A percentile compares a stretch with the other conserved stretches of the same genome.
phyloP scores from a whole-genome alignment of 2,329 filamentous ascomycete species.

The Thermothelomyces thermophilus region DNA sequence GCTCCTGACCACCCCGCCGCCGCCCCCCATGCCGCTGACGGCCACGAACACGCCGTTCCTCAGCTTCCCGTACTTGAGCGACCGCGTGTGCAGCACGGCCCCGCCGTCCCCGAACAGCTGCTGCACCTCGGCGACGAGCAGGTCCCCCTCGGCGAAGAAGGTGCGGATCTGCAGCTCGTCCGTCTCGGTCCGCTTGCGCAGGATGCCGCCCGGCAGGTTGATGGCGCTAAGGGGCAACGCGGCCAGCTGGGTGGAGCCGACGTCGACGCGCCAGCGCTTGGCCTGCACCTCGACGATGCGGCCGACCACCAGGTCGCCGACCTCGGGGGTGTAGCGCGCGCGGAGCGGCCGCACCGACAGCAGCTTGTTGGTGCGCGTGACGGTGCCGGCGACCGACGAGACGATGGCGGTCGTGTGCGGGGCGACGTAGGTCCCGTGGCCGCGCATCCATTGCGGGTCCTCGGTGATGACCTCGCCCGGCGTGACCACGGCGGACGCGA shows the following conservation, averaged over 20 bases:
- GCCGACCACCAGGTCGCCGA: conserved; percentile 90
- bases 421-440: conserved; percentile 83
- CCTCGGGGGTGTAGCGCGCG: conserved; percentile 90
- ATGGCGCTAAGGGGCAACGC: conserved; percentile 80
- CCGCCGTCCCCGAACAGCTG: conserved; percentile 77
- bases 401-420: conserved; percentile 62
- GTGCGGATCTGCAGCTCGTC: conserved; percentile 95
- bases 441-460: conserved; percentile 97
- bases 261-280: conserved; percentile 89
- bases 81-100: conserved; percentile 82
- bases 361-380: conserved; percentile 93
- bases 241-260: conserved; percentile 80
- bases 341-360: conserved; percentile 85
- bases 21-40: conserved; percentile 75
- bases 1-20: conserved; percentile 75
- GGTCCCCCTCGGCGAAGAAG: conserved; percentile 94
- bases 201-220: conserved; percentile 88
- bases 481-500: conserved; percentile 59
- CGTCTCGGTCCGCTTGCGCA: conserved; percentile 85
- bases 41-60: conserved; percentile 85
- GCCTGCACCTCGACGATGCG: conserved; percentile 93
- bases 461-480: conserved; percentile 83
- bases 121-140: conserved; percentile 93
- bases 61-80: conserved; percentile 89
- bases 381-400: conserved; percentile 82